Conservation (phyloP, 2,329 filamentous ascomycete genomes). For the Leptographium galeiforme region DNA sequence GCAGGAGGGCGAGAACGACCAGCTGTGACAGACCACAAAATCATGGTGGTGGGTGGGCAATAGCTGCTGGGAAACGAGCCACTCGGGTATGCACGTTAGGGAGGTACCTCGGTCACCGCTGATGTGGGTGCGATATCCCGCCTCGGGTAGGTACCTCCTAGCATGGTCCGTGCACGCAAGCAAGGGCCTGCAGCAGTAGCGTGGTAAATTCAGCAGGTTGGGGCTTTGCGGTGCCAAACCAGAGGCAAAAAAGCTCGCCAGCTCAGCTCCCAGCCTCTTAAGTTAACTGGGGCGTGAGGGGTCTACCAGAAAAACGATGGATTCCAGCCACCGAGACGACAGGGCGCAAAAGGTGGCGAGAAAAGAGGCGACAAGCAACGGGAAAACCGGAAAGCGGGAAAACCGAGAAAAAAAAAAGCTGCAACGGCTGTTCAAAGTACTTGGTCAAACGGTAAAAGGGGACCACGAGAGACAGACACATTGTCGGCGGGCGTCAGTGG, state of each 20-base stretch:
- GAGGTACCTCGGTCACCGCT: background rate
- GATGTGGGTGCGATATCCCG: background rate
- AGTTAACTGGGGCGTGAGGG: background rate
- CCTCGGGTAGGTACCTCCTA: background rate
- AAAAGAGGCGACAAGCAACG: background rate
- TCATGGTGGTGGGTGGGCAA: background rate
- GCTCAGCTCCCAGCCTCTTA: background rate
- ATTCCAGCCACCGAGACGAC: background rate
- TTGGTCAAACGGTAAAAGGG: background rate
- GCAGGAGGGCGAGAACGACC: background rate
- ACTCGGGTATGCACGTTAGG: background rate
- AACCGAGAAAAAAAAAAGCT: background rate
- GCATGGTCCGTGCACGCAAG: background rate
- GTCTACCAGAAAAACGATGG: background rate
- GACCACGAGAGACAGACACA: background rate
- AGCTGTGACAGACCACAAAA: background rate
- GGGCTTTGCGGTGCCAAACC: background rate
- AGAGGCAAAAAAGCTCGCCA: background rate
- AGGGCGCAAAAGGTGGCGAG: too few relatives aligned
- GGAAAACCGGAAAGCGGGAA: background rate
- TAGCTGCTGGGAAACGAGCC: background rate
- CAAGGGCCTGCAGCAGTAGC: background rate
- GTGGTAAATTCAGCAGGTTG: constrained; percentile 1
- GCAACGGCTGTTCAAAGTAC: background rate
- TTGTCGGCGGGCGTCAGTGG: too few relatives aligned